Base-by-base conservation (phyloP, 345 rosid genomes). In the Clarkia xantiana region DNA sequence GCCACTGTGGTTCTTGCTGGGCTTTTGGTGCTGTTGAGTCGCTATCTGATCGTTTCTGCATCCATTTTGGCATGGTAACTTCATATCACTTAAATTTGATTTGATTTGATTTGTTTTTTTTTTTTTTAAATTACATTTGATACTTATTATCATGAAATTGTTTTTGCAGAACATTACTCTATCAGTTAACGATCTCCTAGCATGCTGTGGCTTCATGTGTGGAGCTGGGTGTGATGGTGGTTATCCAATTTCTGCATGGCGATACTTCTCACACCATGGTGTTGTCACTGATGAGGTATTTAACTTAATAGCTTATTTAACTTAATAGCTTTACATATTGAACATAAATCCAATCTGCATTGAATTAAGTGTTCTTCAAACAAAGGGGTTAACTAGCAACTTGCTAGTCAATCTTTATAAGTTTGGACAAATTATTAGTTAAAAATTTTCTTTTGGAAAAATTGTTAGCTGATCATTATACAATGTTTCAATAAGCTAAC, bases 1-100 rank as follows among this genome's bases (percentile, higher is more conserved):
- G 97, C 53, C 97, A 89, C 59, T 89, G 97, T 65, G 97, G 97
- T 63, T 82, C 97, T 63, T 88, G 97, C 42, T 89, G 97, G 97
- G 97, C 95, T 36, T 84, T 84, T 76, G 97, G 81, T 65, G 95
- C 97, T 51, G 94, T 85, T 49, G 97, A 89, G 74, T 63, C 97
- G 11, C 65, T 89, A 13, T 89, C 97, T 44, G 97, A 89, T 75
- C 90, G 94, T 56, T 89, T 89, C 73, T 89, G 97, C 58, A 77
- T 89, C 71, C 79, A 82, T 43, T 82, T 73, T 57, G 78, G 74
- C 74, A 71, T 65, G 94, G 94, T 85, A 78, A 73, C 14, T 23
- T 15, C 5, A 8, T 42, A 8, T 11, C 5, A 2, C 4, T 29
- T n/a, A n/a, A n/a, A n/a, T n/a, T n/a, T n/a, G n/a, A n/a, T n/a